Percentiles rank a stretch among this genome's conserved stretches.
Conservation (phyloP, 1,284 basidiomycete genomes). For the Irpex sp. region DNA sequence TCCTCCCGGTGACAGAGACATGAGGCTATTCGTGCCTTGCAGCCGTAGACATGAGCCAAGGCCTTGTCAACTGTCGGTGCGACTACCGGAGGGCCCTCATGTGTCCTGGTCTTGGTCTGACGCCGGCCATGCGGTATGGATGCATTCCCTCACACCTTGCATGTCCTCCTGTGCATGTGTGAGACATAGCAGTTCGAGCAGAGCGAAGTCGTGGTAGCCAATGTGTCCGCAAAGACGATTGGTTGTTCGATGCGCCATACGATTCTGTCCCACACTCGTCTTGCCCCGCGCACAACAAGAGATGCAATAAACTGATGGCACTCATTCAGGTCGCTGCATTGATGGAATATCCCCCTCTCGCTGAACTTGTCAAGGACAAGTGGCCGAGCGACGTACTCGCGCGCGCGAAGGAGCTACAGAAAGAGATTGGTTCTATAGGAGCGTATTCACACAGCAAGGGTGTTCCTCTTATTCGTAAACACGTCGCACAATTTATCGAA, state of each 20-base stretch:
- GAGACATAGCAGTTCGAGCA: no score
- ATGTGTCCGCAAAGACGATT: no score
- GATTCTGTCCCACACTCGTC: no score
- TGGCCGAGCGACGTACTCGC: conserved; percentile 87
- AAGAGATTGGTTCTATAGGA: conserved; percentile 91
- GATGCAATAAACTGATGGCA: background rate
- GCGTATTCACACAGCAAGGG: conserved; percentile 98
- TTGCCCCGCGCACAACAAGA: background rate
- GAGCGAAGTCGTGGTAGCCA: no score
- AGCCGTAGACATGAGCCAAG: background rate
- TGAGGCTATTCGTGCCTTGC: background rate
- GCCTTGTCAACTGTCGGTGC: background rate
- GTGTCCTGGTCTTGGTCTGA: background rate
- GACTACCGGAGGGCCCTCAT: background rate
- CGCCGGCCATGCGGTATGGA: background rate
- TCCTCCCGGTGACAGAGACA: background rate
- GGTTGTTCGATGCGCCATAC: no score
- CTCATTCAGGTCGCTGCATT: conserved; percentile 72
- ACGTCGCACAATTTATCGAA: conserved; percentile 87
- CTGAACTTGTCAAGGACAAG: conserved; percentile 68
- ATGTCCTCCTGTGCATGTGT: no score
- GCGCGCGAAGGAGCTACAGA: conserved; percentile 74
- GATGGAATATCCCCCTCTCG: conserved; percentile 87
- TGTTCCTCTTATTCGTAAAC: conserved; percentile 81
- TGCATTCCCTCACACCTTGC: background rate